Percentiles rank a stretch among this genome's conserved stretches.
phyloP scores from a whole-genome alignment of 2,329 filamentous ascomycete genomes.

The Neonectria ditissima region DNA sequence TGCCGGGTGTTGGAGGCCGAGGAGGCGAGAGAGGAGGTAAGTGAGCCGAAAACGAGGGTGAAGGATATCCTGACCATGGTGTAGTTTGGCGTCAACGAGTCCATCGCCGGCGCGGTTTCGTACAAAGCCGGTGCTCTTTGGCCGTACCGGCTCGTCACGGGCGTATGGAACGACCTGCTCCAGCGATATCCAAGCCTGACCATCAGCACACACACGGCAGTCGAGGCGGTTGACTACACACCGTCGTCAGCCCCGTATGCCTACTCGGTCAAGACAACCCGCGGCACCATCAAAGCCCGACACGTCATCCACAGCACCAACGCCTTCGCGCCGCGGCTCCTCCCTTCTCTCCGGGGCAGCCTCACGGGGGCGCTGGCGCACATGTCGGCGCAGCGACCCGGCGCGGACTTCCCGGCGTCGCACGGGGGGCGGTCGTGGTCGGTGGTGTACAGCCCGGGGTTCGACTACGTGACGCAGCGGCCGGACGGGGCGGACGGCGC shows the following conservation, averaged over 20 bases:
- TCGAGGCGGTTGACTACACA: slow-evolving; percentile 44
- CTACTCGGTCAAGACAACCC: slow-evolving; percentile 58
- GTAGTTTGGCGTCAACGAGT: slow-evolving; percentile 51
- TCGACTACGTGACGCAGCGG: slow-evolving; percentile 66
- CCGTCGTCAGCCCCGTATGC: slow-evolving; percentile 37
- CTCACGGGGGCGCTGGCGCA: slow-evolving; percentile 60
- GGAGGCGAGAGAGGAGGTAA: slow-evolving; percentile 49
- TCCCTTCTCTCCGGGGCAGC: slow-evolving; percentile 60
- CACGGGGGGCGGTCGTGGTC: slow-evolving; percentile 61
- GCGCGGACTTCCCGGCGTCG: slow-evolving; percentile 46
- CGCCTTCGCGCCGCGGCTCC: slow-evolving; percentile 62
- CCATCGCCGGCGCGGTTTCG: slow-evolving; percentile 56
- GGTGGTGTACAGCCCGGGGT: slow-evolving; percentile 58
- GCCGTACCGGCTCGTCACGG: slow-evolving; percentile 63
- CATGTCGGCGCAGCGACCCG: slow-evolving; percentile 63
- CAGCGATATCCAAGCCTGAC: slow-evolving; percentile 49
- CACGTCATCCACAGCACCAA: slow-evolving; percentile 71
- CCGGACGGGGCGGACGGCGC: slow-evolving; percentile 46
- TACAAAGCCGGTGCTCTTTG: slow-evolving; percentile 63
- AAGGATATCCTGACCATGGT: neutral
- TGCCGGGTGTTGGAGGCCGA: slow-evolving; percentile 50
- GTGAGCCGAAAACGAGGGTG: neutral
- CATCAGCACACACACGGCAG: slow-evolving; percentile 55
- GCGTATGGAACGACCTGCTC: slow-evolving; percentile 58
- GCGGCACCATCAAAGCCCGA: slow-evolving; percentile 57